Evolutionary conservation across 108 stramenopile genomes (phyloP), one percentile per base, ranked within the genome.

Genomic region (Nannochloropsis salina): DNA sequence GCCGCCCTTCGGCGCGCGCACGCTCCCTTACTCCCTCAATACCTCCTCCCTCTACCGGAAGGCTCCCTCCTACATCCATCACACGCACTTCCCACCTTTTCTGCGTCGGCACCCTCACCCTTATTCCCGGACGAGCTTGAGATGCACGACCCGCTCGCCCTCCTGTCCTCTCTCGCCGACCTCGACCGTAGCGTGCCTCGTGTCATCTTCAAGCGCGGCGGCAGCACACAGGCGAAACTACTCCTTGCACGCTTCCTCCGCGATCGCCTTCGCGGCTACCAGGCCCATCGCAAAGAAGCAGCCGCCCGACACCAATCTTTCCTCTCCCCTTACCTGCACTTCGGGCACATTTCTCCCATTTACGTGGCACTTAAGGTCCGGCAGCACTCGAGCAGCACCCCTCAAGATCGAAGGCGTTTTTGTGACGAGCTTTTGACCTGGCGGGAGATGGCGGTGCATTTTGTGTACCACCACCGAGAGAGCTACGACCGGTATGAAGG

Each of bases 311-410:
- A 41, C 44, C 83, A 83, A 43, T 43, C 42, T 10, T 43, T 43
- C 83, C 20, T 85, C 6, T n/a, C 80, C 10, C 85, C 85, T 11
- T 85, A 85, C 40, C 18, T 85, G 31, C 85, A 85, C 80, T 85
- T 74, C 85, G 85, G 85, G 10, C 85, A 85, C 80, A 85, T 85
- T 10, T 74, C 45, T 11, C 44, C 43, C 80, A 20, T 85, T 18
- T 31, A 43, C n/a, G 9, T 85, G 11, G 74, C 41, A 21, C 22
- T 3, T 21, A 85, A 81, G 85, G 83, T 83, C 18, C 18, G 11
- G 80, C 10, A n/a, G 40, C 80, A 82, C 41, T 4, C 45, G 20
- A 31, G 85, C 41, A 82, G 85, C 81, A 45, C 18, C 41, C 40
- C 43, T 80, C 20, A 45, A 80, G 82, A 44, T 85, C 9, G 85